Conservation (phyloP, 345 rosid genomes). For the Aegle marmelos region DNA sequence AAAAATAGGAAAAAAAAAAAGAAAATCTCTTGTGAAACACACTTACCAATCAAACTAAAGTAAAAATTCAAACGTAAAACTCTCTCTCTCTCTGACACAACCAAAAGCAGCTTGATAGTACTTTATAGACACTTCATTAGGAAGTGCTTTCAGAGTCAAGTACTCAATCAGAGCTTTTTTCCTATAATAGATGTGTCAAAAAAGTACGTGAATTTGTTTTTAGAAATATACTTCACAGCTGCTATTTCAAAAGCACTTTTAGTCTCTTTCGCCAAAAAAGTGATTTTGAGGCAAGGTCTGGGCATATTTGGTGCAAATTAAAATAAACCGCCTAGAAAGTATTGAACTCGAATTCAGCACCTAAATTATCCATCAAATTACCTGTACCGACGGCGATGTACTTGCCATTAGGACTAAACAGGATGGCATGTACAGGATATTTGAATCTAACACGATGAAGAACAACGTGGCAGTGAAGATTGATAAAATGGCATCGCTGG, state of each 20-base stretch:
- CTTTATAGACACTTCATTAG: background rate
- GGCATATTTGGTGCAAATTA: background rate
- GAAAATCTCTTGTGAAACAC: background rate
- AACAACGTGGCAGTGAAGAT: slow-evolving; percentile 64
- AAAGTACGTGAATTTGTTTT: background rate
- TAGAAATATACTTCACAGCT: background rate
- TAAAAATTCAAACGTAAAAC: background rate
- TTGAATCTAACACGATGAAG: slow-evolving; percentile 77
- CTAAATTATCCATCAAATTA: slow-evolving; percentile 12
- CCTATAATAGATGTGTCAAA: background rate
- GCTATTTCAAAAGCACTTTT: background rate
- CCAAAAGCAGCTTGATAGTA: background rate
- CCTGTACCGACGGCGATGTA: slow-evolving; percentile 74
- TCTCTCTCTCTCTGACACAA: background rate
- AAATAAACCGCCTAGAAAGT: background rate
- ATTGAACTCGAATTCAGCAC: background rate
- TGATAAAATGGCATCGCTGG: slow-evolving; percentile 75
- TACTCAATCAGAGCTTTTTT: background rate
- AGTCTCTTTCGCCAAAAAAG: background rate
- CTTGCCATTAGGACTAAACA: slow-evolving; percentile 78
- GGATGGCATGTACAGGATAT: slow-evolving; percentile 48
- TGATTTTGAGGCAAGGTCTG: background rate
- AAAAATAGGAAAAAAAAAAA: no score
- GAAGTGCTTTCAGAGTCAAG: background rate
- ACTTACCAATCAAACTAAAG: background rate